Evolutionary conservation across 2,329 filamentous ascomycete genomes (phyloP).

Genomic region (Xylaria sp.): DNA sequence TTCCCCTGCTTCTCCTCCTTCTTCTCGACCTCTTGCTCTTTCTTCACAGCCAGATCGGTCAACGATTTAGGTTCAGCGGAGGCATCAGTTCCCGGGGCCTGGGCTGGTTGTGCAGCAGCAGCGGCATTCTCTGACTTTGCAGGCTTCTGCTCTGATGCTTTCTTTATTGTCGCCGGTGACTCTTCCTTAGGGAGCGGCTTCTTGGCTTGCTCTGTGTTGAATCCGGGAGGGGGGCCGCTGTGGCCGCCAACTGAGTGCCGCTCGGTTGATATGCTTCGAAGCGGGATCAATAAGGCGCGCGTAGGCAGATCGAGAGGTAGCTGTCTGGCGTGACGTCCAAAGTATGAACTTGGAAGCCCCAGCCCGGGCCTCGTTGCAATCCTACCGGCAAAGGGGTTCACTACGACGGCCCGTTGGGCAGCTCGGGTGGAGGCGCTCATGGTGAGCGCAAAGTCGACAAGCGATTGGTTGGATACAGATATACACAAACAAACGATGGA

Average conservation of each 20-base stretch:
- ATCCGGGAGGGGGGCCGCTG: constrained; percentile 83
- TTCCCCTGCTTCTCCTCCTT: constrained; percentile 79
- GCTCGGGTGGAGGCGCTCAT: constrained; percentile 69
- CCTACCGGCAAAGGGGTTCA: constrained; percentile 64
- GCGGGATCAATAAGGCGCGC: constrained; percentile 66
- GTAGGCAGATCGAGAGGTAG: constrained; percentile 60
- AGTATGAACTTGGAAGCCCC: constrained; percentile 58
- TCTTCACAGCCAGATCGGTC: constrained; percentile 71
- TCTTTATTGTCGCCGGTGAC: constrained; percentile 49
- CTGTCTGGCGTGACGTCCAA: constrained; percentile 59
- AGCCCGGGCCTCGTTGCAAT: constrained; percentile 58
- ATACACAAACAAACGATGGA: constrained; percentile 9
- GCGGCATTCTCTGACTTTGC: constrained; percentile 45
- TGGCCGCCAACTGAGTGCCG: constrained; percentile 63
- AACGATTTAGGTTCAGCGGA: constrained; percentile 58
- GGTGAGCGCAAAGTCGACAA: constrained; percentile 30
- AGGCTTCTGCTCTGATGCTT: constrained; percentile 48
- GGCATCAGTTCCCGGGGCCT: constrained; percentile 46
- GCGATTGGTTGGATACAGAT: constrained; percentile 8
- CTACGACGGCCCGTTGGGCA: constrained; percentile 64
- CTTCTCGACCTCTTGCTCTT: constrained; percentile 69
- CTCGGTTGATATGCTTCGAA: constrained; percentile 68
- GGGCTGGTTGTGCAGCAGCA: constrained; percentile 44
- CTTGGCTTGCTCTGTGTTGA: constrained; percentile 90
- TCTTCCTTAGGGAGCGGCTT: constrained; percentile 76